Evolutionary conservation across 2,329 filamentous ascomycete species (phyloP).

Genomic region (Diaporthe citriasiana): DNA sequence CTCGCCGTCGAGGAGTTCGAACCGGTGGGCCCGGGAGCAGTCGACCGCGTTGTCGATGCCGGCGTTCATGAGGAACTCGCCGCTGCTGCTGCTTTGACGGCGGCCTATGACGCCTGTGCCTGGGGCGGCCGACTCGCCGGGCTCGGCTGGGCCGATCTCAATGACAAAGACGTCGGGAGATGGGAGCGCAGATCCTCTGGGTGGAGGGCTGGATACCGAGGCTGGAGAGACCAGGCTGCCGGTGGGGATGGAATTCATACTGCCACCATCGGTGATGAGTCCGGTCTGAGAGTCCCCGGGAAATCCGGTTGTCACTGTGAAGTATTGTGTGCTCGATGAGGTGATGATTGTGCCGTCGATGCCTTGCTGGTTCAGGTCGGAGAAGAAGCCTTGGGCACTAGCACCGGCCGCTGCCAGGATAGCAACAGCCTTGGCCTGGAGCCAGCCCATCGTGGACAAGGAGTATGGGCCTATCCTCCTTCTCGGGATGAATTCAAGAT

Average conservation of each 20-base stretch:
- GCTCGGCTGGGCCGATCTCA: conserved; percentile 39
- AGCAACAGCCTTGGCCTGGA: conserved; percentile 1
- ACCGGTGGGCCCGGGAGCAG: conserved; percentile 47
- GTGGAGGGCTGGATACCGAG: conserved; percentile 15
- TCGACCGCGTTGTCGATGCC: conserved; percentile 43
- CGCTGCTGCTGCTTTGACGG: not conserved
- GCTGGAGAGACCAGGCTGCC: not conserved
- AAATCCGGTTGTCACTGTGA: not conserved
- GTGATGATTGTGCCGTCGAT: not conserved
- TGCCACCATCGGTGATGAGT: not conserved
- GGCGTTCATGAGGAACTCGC: conserved; percentile 47
- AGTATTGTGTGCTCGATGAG: conserved; percentile 12
- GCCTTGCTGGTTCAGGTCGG: not conserved
- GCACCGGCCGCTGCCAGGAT: conserved; percentile 20
- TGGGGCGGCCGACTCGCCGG: not conserved
- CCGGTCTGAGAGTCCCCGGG: not conserved
- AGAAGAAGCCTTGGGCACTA: conserved; percentile 20
- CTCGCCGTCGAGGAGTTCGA: conserved; percentile 45
- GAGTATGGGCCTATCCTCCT: not conserved
- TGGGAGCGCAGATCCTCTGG: conserved; percentile 1
- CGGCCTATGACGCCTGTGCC: not conserved
- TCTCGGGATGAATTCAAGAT: not conserved
- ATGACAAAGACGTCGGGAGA: conserved; percentile 39
- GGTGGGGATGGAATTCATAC: not conserved
- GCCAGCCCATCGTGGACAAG: conserved; percentile 9